Evolutionary conservation across 2,329 filamentous ascomycete genomes (phyloP), one percentile per base, ranked within the genome.

Genomic region (Pseudocercospora musae): DNA sequence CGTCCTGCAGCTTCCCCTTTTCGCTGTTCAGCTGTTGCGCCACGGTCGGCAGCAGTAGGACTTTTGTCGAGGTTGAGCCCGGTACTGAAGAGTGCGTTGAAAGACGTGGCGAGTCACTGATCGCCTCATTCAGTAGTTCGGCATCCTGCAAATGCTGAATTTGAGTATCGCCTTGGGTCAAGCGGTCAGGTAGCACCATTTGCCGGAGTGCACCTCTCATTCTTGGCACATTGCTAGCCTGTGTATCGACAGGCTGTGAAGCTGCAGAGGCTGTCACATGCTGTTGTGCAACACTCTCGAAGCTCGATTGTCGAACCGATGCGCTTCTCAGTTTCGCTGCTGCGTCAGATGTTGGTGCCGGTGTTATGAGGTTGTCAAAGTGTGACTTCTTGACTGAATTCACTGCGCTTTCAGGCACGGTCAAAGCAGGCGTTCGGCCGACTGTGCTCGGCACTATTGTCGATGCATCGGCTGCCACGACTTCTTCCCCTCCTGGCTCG

Each of bases 81-180:
- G 52, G 15, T 13, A 54, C 9, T 25, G 20, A 23, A 18, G 20
- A 49, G 1, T 49, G 44, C 9, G 20, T 21, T 25, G 44, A 49
- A 9, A 25, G 20, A 49, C 10, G 6, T 25, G 37, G 37, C 37
- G 37, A 40, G 37, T 40, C 37, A 40, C 15, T 18, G 15, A 9
- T 7, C n/a, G 37, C 37, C 15, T 40, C 37, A 40, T 40, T 40
- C 6, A n/a, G 15, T 8, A 40, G 15, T n/a, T 18, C 7, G 27
- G 53, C 53, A 23, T 27, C 48, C 27, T 54, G 37, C 37, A 59
- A 18, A 13, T 49, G 44, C 52, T 73, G 70, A 1, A 66, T 68
- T 31, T 75, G 73, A 9, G 73, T 75, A 42, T 75, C 73, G 18
- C 72, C 73, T 63, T 75, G 72, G 4, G 68, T 72, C 18, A 73